Base-by-base conservation (phyloP, 345 rosid species). In the Hibiscus syriacus region DNA sequence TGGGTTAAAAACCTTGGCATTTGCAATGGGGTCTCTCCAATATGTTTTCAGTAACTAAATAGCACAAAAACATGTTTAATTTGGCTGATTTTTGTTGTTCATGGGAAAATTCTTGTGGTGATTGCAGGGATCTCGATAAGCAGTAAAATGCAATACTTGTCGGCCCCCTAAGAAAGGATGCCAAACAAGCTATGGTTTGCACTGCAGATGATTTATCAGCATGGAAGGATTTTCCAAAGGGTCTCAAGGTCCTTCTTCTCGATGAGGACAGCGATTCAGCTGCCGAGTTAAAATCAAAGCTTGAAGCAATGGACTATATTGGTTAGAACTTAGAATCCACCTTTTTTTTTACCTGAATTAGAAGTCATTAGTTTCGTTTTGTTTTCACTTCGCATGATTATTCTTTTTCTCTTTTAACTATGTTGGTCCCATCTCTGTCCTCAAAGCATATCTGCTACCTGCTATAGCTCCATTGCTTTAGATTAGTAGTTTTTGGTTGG, bases 221-320 rank as follows among this genome's bases (percentile, higher is more conserved):
- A 70, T 91, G 98, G 98, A 87, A 87, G 77, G 87, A 84, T 70
- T 94, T 94, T 59, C 99, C 98, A 4, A 94, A 89, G 79, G 99
- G 99, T 70, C 98, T 94, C 71, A 80, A 78, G 73, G 86, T 91
- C 76, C 99, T 94, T 64, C 90, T 92, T 66, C 96, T 94, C 74
- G 90, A 84, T 36, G 70, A 77, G 49, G 86, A 82, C 73, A 76
- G 54, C 56, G 66, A 41, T 57, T 86, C 92, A 22, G 85, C 90
- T 34, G 83, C 74, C 0, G 87, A 87, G 68, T 82, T 85, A 65
- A 85, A 81, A 76, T 87, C 90, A 25, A 82, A 77, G 75, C 98
- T 94, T 53, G 92, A 94, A 76, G 86, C 90, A 5, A 75, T 89
- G 92, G 98, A 94, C 78, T 94, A 89, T 80, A 72, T 83, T 60